Conservation (phyloP, 805 yeast genomes). For the Starmera caribaea region DNA sequence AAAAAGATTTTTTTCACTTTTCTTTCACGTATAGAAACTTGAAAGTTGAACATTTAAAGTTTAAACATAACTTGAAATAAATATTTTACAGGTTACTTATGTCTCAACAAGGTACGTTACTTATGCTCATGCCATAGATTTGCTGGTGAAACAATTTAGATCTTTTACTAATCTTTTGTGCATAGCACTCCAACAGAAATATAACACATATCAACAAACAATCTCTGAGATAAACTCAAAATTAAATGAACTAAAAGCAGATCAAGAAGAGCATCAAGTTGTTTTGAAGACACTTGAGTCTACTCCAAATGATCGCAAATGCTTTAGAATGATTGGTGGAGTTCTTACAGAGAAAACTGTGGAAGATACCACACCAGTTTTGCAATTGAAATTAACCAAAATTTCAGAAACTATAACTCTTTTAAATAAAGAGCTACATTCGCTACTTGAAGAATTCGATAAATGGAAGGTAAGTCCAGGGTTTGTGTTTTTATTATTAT, state of each 20-base stretch:
- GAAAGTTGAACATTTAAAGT: no score
- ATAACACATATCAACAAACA: slow-evolving; percentile 26
- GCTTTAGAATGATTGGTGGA: slow-evolving; percentile 92
- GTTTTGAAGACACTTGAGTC: slow-evolving; percentile 49
- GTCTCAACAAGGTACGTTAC: no score
- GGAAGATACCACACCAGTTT: slow-evolving; percentile 58
- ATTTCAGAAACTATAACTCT: slow-evolving; percentile 25
- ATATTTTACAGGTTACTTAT: no score
- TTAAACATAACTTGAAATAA: no score
- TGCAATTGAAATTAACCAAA: slow-evolving; percentile 47
- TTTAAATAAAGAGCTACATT: slow-evolving; percentile 24
- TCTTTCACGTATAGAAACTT: no score
- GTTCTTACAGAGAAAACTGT: slow-evolving; percentile 79
- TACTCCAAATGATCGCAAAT: slow-evolving; percentile 53
- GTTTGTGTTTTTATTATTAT: no score
- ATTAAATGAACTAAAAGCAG: slow-evolving; percentile 37
- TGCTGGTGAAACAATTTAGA: no score
- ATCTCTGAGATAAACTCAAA: slow-evolving; percentile 37
- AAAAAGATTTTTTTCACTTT: no score
- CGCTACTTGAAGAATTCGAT: slow-evolving; percentile 28
- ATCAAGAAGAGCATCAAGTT: slow-evolving; percentile 37
- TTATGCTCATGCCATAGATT: no score
- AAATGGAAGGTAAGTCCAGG: slow-evolving; percentile 25
- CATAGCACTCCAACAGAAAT: no score
- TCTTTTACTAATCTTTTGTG: no score